Evolutionary conservation across 306 rosid genomes (phyloP).

Genomic region (Corylus americana): DNA sequence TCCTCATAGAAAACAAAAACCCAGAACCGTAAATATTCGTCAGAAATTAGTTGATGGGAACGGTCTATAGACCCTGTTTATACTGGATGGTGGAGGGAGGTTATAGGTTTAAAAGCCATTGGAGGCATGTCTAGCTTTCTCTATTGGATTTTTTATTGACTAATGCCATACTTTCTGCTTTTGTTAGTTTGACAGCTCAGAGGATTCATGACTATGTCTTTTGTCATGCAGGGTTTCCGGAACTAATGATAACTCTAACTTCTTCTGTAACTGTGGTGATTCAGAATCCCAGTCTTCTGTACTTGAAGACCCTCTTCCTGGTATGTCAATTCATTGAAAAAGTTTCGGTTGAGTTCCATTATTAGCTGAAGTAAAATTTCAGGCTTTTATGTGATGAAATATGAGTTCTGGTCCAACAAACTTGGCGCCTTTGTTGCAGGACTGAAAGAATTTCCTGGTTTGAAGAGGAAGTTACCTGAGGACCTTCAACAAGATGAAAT

Average conservation of each 20-base stretch:
- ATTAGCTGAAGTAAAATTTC: neutral
- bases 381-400: slow-evolving; percentile 10
- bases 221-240: slow-evolving; percentile 60
- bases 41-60: neutral
- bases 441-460: slow-evolving; percentile 48
- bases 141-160: neutral
- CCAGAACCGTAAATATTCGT: neutral
- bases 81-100: neutral
- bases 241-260: slow-evolving; percentile 43
- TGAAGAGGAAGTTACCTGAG: slow-evolving; percentile 72
- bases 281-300: slow-evolving; percentile 56
- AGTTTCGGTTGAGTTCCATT: slow-evolving; percentile 5
- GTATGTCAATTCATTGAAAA: slow-evolving; percentile 41
- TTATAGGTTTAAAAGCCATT: neutral
- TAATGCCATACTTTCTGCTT: slow-evolving; percentile 16
- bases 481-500: slow-evolving; percentile 45
- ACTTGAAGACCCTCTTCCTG: slow-evolving; percentile 61
- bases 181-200: slow-evolving; percentile 19
- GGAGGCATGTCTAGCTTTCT: neutral
- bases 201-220: slow-evolving; percentile 12
- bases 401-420: slow-evolving; percentile 12
- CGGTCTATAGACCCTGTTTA: neutral
- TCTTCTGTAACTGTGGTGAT: slow-evolving; percentile 65
- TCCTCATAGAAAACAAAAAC: neutral
- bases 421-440: slow-evolving; percentile 49